Evolutionary conservation across 2,329 filamentous ascomycete genomes (phyloP).

Genomic region (Botrytis byssoidea): DNA sequence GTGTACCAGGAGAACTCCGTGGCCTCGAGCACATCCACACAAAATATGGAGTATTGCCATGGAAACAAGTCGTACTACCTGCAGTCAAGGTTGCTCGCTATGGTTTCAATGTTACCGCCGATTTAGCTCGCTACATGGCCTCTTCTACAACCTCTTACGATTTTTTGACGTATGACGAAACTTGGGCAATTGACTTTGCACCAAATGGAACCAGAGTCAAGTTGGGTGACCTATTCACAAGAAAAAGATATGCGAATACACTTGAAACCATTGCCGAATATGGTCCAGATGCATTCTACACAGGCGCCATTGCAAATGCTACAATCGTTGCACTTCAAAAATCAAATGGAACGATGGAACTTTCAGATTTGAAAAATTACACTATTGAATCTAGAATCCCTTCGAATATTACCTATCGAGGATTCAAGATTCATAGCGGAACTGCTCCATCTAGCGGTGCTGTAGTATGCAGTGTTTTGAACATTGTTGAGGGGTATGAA

Average conservation of each 20-base stretch:
- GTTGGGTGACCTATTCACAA: slow-evolving; percentile 74
- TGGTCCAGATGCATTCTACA: slow-evolving; percentile 74
- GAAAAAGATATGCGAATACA: slow-evolving; percentile 77
- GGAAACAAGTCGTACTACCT: slow-evolving; percentile 56
- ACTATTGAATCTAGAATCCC: slow-evolving; percentile 62
- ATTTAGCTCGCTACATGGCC: slow-evolving; percentile 61
- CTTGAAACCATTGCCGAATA: slow-evolving; percentile 72
- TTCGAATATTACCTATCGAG: slow-evolving; percentile 64
- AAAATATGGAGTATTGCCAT: slow-evolving; percentile 52
- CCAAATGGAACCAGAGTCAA: slow-evolving; percentile 72
- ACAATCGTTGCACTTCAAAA: slow-evolving; percentile 68
- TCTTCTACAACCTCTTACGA: slow-evolving; percentile 47
- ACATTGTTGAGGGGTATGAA: slow-evolving; percentile 70
- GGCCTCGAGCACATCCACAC: slow-evolving; percentile 42
- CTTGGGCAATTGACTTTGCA: slow-evolving; percentile 86
- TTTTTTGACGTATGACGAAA: slow-evolving; percentile 72
- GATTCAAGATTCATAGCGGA: slow-evolving; percentile 66
- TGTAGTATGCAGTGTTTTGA: slow-evolving; percentile 72
- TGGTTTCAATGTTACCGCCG: slow-evolving; percentile 58
- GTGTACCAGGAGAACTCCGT: slow-evolving; percentile 51
- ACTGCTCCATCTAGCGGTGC: slow-evolving; percentile 76
- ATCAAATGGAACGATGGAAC: slow-evolving; percentile 79
- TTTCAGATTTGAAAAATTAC: slow-evolving; percentile 76
- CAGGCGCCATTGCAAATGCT: slow-evolving; percentile 67
- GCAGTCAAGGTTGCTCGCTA: slow-evolving; percentile 59